A percentile compares a stretch with the other conserved stretches of the same genome.
Evolutionary conservation across 257 asterid genomes (phyloP).

Genomic region (Solanum infundibuliforme): DNA sequence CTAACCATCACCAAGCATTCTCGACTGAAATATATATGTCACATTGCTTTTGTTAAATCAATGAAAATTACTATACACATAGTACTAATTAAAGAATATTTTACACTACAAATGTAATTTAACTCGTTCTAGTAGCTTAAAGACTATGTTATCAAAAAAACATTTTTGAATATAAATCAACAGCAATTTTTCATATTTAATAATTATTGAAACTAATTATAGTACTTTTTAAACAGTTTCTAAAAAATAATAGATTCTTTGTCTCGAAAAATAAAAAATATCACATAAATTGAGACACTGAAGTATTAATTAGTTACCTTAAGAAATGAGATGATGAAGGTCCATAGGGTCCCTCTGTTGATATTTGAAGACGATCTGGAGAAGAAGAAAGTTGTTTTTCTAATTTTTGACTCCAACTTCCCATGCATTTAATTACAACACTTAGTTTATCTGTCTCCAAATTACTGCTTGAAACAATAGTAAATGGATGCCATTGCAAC

Average conservation of each 20-base stretch:
- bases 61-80: not conserved
- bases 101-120: not conserved
- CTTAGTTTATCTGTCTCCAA: constrained; percentile 26
- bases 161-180: not conserved
- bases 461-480: constrained; percentile 20
- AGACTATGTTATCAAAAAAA: not conserved
- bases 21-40: constrained; percentile 11
- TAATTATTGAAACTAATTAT: too few species aligned
- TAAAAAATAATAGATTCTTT: too few species aligned
- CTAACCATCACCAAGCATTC: constrained; percentile 52
- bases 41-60: not conserved
- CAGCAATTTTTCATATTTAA: not conserved
- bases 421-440: constrained; percentile 17
- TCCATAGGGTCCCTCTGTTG: constrained; percentile 58
- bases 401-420: constrained; percentile 33
- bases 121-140: not conserved
- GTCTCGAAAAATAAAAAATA: too few species aligned
- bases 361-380: constrained; percentile 29
- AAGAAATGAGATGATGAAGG: constrained; percentile 27
- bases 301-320: not conserved
- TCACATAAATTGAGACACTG: too few species aligned
- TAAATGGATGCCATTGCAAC: constrained; percentile 45
- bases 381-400: constrained; percentile 20
- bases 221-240: too few species aligned
- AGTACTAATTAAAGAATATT: not conserved